Conservation (phyloP, 306 rosid species). For the Pterocarpus macrocarpus region DNA sequence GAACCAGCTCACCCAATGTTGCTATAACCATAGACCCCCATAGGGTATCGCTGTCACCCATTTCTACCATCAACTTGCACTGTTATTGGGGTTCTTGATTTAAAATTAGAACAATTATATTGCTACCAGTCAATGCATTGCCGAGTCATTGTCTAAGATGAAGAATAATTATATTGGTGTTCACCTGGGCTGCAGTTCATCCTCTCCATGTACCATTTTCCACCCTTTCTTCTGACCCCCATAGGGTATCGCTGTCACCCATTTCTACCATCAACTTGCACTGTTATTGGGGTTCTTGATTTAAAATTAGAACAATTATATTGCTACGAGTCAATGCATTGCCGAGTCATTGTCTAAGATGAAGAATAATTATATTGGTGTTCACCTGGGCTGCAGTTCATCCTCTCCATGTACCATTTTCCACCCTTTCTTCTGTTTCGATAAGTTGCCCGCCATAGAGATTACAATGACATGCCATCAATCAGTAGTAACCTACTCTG, state of each 20-base stretch:
- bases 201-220: too few species aligned
- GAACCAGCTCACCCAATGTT: constrained; percentile 16
- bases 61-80: background rate
- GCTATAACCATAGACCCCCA: background rate
- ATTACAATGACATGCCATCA: too few species aligned
- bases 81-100: background rate
- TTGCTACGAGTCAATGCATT: too few species aligned
- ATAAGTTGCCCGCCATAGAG: too few species aligned
- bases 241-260: too few species aligned
- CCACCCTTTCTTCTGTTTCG: too few species aligned
- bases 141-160: too few species aligned
- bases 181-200: background rate
- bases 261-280: background rate
- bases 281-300: background rate
- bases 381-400: background rate
- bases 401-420: too few species aligned
- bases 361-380: background rate
- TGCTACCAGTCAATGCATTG: too few species aligned
- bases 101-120: background rate
- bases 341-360: too few species aligned
- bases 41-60: constrained; percentile 16
- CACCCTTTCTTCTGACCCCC: too few species aligned
- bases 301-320: background rate
- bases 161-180: background rate
- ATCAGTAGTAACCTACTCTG: background rate